Evolutionary conservation across 306 rosid genomes (phyloP), one percentile per base, ranked within the genome.

Genomic region (Aeschynomene evenia): DNA sequence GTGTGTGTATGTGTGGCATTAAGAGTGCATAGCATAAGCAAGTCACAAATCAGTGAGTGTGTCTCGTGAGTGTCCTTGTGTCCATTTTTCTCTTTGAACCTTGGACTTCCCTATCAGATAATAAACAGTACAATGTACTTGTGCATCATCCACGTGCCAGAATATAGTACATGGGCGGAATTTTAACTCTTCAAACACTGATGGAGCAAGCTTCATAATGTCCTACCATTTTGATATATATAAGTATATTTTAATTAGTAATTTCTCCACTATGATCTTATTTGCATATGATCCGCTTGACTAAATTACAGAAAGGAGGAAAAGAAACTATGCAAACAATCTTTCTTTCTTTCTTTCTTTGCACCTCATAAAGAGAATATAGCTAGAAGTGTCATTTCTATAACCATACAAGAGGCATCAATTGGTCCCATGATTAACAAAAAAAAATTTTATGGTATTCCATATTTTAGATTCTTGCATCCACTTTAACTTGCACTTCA

Each of bases 321-420:
- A 65, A 64, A 28, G 31, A 28, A 63, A 50, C 33, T 37, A n/a
- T n/a, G 28, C 58, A 70, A 24, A 65, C 36, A 76, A 75, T 73
- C 68, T 54, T 83, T 78, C 69, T n/a, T n/a, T n/a, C n/a, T n/a
- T n/a, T n/a, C n/a, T 83, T 28, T 74, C 79, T 77, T 62, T 72
- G 82, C 56, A 78, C 74, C 81, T 50, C 81, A 59, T 65, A 72
- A 64, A 77, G 85, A 76, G 64, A 68, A 61, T 61, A 71, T 61
- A 74, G 75, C 83, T 77, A 13, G 23, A 65, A 79, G 72, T 60
- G 24, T 16, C 19, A 26, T 64, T 64, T 39, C 36, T 65, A 72
- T 45, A 49, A 71, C 77, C 84, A 77, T 75, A 72, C 67, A 70
- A 67, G 36, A 48, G 80, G 95, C 76, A 86, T 91, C 95, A 61